These are phyloP conservation scores for Verticillium albo-atrum DNA, from an alignment of 2,329 filamentous ascomycete genomes.

Conservation along the genomic window DNA sequence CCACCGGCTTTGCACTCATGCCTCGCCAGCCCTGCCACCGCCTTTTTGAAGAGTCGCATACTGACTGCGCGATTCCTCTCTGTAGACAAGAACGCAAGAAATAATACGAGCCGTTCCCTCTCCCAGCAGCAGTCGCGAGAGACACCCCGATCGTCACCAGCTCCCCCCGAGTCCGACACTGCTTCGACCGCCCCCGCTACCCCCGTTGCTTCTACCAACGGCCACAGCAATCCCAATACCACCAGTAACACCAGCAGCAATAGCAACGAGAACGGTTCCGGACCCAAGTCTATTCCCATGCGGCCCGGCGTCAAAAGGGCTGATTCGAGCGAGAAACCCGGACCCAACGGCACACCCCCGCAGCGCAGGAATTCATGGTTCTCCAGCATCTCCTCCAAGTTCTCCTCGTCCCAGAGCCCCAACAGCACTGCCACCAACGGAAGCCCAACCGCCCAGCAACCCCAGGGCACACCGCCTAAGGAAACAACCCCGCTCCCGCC, in stretches of 20 bases:
- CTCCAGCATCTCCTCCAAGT: conserved; percentile 87
- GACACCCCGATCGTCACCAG: conserved; percentile 1
- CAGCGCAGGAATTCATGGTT: conserved; percentile 81
- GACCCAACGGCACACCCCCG: conserved; percentile 27
- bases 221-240: not conserved
- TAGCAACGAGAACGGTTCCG: conserved; percentile 4
- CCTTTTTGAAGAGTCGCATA: not conserved
- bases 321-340: conserved; percentile 24
- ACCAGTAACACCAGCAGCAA: conserved; percentile 7
- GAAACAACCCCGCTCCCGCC: conserved; percentile 26
- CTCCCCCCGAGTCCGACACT: not conserved
- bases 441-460: conserved; percentile 20
- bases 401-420: conserved; percentile 57
- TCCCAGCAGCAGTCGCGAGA: conserved; percentile 12
- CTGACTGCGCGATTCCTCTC: not conserved
- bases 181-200: not conserved
- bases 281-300: conserved; percentile 20
- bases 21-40: not conserved
- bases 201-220: conserved; percentile 7
- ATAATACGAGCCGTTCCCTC: conserved; percentile 13
- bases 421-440: conserved; percentile 23
- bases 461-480: conserved; percentile 26
- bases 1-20: not conserved
- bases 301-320: conserved; percentile 25
- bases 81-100: conserved; percentile 6